Conservation (phyloP, 2,329 filamentous ascomycete genomes). For the Helotiales sp. region DNA sequence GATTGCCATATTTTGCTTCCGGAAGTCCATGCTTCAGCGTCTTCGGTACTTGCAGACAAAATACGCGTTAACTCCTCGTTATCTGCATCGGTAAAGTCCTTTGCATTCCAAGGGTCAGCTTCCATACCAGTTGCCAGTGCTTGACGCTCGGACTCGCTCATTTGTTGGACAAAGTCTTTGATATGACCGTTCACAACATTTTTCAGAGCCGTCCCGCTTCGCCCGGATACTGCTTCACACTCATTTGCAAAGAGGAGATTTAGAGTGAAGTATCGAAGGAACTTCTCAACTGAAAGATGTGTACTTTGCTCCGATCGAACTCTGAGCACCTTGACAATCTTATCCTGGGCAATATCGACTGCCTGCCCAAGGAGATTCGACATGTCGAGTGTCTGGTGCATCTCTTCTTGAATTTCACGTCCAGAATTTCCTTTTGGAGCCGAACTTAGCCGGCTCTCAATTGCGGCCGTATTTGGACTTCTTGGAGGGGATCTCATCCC, state of each 20-base stretch:
- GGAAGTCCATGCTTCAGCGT: constrained; percentile 67
- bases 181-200: constrained; percentile 82
- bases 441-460: constrained; percentile 36
- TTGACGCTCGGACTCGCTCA: constrained; percentile 75
- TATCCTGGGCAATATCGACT: constrained; percentile 80
- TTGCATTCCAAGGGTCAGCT: constrained; percentile 78
- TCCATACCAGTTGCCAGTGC: constrained; percentile 78
- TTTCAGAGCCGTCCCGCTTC: constrained; percentile 76
- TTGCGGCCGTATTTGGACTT: constrained; percentile 40
- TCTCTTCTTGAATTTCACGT: constrained; percentile 67
- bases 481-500: constrained; percentile 41
- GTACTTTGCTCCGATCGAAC: constrained; percentile 77
- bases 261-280: constrained; percentile 81
- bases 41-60: constrained; percentile 71
- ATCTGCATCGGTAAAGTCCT: constrained; percentile 72
- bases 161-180: constrained; percentile 74
- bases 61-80: constrained; percentile 66
- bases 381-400: constrained; percentile 78
- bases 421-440: constrained; percentile 27
- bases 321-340: constrained; percentile 74
- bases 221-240: constrained; percentile 82
- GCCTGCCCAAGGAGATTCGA: constrained; percentile 78
- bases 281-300: constrained; percentile 68
- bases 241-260: constrained; percentile 86
- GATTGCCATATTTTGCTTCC: constrained; percentile 59